Conservation (phyloP, 371 early-diverging fungal species). For the Mortierella sp. region DNA sequence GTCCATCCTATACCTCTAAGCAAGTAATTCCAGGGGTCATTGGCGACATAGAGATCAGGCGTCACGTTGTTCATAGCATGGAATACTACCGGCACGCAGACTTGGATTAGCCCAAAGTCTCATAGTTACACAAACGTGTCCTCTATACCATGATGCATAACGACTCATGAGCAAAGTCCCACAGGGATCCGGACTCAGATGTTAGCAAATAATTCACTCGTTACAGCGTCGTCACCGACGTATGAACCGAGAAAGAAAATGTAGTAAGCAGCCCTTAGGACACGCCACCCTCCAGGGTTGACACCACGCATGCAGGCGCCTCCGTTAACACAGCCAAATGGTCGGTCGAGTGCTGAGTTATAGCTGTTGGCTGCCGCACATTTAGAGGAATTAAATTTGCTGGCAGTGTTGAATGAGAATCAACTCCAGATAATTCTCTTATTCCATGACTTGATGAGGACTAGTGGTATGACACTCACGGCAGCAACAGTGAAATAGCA, state of each 20-base stretch:
- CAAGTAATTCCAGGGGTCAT: slow-evolving; percentile 59
- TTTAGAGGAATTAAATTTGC: slow-evolving; percentile 22
- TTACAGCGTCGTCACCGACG: slow-evolving; percentile 55
- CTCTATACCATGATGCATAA: slow-evolving; percentile 64
- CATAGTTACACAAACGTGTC: slow-evolving; percentile 58
- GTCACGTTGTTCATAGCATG: slow-evolving; percentile 62
- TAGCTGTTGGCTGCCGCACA: slow-evolving; percentile 32
- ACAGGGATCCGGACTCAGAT: slow-evolving; percentile 45
- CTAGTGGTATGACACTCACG: slow-evolving; percentile 24
- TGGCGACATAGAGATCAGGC: slow-evolving; percentile 59
- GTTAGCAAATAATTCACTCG: slow-evolving; percentile 60
- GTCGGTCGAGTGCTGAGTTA: slow-evolving; percentile 37
- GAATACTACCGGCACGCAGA: slow-evolving; percentile 63
- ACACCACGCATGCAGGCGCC: slow-evolving; percentile 65
- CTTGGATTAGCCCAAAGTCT: slow-evolving; percentile 61
- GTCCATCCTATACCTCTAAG: slow-evolving; percentile 67
- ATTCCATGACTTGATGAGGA: slow-evolving; percentile 34
- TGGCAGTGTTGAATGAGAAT: neutral
- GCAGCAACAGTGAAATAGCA: slow-evolving; percentile 13
- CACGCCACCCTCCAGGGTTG: slow-evolving; percentile 75
- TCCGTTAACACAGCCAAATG: slow-evolving; percentile 43
- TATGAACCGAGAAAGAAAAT: slow-evolving; percentile 52
- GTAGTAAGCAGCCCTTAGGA: slow-evolving; percentile 69
- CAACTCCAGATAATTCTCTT: slow-evolving; percentile 7
- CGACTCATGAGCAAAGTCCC: slow-evolving; percentile 55